Percentiles rank a stretch among this genome's conserved stretches.
Evolutionary conservation across 345 rosid genomes (phyloP).

Genomic region (Moricandia arvensis): DNA sequence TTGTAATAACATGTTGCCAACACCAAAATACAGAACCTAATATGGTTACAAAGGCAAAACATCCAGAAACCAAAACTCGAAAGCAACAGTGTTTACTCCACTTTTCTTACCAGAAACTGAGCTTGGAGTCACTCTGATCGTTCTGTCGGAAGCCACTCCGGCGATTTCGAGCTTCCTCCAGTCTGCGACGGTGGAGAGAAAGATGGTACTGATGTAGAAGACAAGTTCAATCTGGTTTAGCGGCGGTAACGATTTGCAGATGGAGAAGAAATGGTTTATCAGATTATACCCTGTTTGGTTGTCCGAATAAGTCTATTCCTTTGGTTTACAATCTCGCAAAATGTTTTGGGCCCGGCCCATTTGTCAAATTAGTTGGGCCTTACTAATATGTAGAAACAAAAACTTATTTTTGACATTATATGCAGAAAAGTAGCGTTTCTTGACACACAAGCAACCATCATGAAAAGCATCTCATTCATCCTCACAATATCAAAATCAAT

Average conservation of each 20-base stretch:
- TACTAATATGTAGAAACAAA: neutral
- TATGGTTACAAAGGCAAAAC: too few species aligned
- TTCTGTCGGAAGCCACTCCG: constrained; percentile 26
- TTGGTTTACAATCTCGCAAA: too few species aligned
- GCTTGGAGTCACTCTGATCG: constrained; percentile 21
- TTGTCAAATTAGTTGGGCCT: neutral
- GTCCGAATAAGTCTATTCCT: neutral
- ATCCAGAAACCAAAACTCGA: neutral
- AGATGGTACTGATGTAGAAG: constrained; percentile 1
- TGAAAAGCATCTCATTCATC: constrained; percentile 21
- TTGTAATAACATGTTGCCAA: too few species aligned
- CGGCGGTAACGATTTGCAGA: constrained; percentile 35
- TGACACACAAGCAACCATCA: constrained; percentile 28
- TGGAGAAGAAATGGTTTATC: constrained; percentile 24
- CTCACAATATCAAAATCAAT: constrained; percentile 14
- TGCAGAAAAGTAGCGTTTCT: constrained; percentile 26
- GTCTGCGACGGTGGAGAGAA: constrained; percentile 1
- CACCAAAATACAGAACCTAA: too few species aligned
- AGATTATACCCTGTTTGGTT: constrained; percentile 20
- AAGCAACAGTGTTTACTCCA: neutral
- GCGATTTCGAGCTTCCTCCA: constrained; percentile 26
- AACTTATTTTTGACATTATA: constrained; percentile 25
- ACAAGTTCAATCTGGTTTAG: constrained; percentile 13
- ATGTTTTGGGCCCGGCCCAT: neutral
- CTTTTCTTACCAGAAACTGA: constrained; percentile 28